Evolutionary conservation across 805 yeast species (phyloP), one percentile per base, ranked within the genome.

Genomic region (Clavispora carvajalis): DNA sequence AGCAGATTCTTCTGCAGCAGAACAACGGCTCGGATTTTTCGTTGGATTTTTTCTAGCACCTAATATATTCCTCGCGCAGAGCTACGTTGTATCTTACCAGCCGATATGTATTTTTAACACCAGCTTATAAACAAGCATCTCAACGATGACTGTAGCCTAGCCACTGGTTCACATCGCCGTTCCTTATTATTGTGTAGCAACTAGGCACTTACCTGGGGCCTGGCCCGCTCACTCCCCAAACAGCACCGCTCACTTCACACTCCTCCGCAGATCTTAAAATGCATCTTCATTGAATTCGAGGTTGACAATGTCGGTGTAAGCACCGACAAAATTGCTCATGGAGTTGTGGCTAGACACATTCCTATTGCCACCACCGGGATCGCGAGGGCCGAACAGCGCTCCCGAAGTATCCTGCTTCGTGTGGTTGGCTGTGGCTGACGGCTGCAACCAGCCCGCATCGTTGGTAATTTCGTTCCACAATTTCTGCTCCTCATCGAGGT

Each of bases 391-490:
- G 18, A 26, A 15, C 10, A 7, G 30, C 18, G 16, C 10, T 4
- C 34, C 36, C 17, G 34, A 38, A n/a, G 28, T 30, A 7, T 36
- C 36, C 18, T n/a, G 18, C 26, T 33, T 38, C 11, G 29, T 16
- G 18, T 26, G 18, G 30, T 26, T 26, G 7, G 12, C 30, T 11
- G 23, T 17, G 5, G 22, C 13, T 16, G 52, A 21, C 12, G 58
- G 49, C 33, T 65, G 67, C 41, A 85, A 59, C 95, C 95, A 85
- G 49, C 76, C 80, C 0, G 90, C 90, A 52, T 83, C 87, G 52
- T 75, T 76, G 0, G 89, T 79, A 40, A 85, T 80, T 47, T 84
- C 90, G 53, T 77, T 80, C 95, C 95, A 85, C 23, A 85, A 61
- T 45, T 81, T 57, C 40, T 68, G 74, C 43, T 69, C 74, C 35